phyloP scores from a whole-genome alignment of 148 eudicot genomes.

The Rhododendron mucronatum region DNA sequence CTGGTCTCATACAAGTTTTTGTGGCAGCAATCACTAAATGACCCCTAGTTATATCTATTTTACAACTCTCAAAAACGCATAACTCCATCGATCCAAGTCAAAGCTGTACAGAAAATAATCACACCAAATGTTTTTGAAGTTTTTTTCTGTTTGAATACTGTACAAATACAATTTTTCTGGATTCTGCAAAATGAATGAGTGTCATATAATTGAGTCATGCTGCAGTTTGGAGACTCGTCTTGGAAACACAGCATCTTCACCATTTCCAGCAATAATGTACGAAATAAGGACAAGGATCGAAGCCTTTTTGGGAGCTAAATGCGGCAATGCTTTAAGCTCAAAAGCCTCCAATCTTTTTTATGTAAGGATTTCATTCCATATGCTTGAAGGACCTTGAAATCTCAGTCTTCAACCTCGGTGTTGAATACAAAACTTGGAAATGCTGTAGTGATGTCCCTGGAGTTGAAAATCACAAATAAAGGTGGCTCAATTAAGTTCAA shows the following conservation, averaged over 20 bases:
- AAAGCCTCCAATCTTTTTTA: background rate
- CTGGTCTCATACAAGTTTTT: background rate
- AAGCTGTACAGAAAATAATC: background rate
- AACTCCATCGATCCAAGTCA: background rate
- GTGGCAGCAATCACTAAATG: background rate
- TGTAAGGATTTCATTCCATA: background rate
- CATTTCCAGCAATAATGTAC: background rate
- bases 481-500: background rate
- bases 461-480: constrained; percentile 7
- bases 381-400: background rate
- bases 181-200: background rate
- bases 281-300: background rate
- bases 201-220: background rate
- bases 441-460: constrained; percentile 68
- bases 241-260: constrained; percentile 1
- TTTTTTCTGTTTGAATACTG: background rate
- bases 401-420: constrained; percentile 64
- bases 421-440: constrained; percentile 82
- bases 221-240: background rate
- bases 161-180: background rate
- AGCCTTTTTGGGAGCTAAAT: background rate
- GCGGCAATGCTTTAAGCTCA: background rate
- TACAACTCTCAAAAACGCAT: background rate
- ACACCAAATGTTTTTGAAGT: background rate
- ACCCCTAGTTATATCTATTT: background rate